phyloP scores from a whole-genome alignment of 306 rosid genomes.

The Adenanthera pavonina region DNA sequence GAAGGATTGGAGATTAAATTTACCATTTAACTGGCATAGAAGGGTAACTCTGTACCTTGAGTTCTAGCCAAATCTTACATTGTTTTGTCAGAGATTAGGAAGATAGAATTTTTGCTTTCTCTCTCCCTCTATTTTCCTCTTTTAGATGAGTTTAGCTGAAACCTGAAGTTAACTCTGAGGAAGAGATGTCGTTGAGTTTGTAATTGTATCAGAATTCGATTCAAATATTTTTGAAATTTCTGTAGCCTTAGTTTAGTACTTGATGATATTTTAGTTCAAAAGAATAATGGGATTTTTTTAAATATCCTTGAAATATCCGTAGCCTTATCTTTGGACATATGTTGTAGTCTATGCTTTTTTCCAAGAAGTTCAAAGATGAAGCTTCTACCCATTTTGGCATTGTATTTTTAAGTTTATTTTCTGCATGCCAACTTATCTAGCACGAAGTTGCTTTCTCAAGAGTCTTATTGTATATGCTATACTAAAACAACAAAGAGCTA shows the following conservation, averaged over 20 bases:
- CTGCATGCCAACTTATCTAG: not conserved
- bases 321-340: conserved; percentile 2
- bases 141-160: conserved; percentile 6
- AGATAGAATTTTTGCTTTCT: conserved; percentile 14
- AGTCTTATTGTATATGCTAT: not conserved
- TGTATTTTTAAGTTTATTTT: not conserved
- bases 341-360: conserved; percentile 3
- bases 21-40: conserved; percentile 69
- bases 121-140: not conserved
- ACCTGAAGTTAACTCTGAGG: conserved; percentile 23
- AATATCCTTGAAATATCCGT: conserved; percentile 17
- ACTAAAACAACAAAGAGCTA: not conserved
- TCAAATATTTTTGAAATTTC: not conserved
- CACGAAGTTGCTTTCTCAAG: not conserved
- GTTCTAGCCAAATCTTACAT: conserved; percentile 44
- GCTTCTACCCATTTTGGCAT: not conserved
- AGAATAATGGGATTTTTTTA: conserved; percentile 20
- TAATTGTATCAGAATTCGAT: not conserved
- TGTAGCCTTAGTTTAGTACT: not conserved
- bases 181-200: conserved; percentile 24
- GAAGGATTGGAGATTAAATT: conserved; percentile 86
- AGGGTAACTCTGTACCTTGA: conserved; percentile 72
- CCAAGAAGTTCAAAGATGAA: conserved; percentile 26
- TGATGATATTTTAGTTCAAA: conserved; percentile 29
- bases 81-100: conserved; percentile 30